Evolutionary conservation across 2,329 filamentous ascomycete species (phyloP).

Genomic region (Botrytis fragariae): DNA sequence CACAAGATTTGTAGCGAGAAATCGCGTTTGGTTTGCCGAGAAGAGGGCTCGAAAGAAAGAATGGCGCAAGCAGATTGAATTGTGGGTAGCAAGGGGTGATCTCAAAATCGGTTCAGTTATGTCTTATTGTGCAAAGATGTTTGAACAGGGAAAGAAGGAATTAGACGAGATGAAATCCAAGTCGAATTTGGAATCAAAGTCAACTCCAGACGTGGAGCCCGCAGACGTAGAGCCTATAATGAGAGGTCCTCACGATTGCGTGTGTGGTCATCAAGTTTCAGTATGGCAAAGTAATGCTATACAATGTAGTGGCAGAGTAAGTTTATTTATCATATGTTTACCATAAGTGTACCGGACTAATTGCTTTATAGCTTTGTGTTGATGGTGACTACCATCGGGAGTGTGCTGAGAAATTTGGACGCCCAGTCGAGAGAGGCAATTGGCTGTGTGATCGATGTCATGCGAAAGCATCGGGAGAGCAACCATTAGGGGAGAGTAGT

Average conservation of each 20-base stretch:
- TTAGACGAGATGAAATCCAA: neutral
- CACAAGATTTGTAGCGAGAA: slow-evolving; percentile 28
- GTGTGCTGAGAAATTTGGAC: neutral
- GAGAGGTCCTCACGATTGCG: slow-evolving; percentile 22
- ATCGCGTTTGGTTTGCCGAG: slow-evolving; percentile 33
- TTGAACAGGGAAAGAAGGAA: slow-evolving; percentile 7
- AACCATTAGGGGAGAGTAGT: neutral
- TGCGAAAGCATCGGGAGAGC: neutral
- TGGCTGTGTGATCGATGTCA: slow-evolving; percentile 8
- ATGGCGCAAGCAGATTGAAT: slow-evolving; percentile 29
- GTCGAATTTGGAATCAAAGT: neutral
- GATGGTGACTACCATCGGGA: slow-evolving; percentile 1
- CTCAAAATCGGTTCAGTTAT: neutral
- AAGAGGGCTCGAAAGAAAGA: slow-evolving; percentile 27
- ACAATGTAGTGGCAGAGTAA: slow-evolving; percentile 21
- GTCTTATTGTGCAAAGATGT: slow-evolving; percentile 23
- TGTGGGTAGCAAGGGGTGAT: slow-evolving; percentile 25
- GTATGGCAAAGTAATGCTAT: neutral
- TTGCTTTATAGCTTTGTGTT: neutral
- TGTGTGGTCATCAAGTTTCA: slow-evolving; percentile 27
- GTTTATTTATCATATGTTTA: neutral
- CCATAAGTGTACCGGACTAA: neutral
- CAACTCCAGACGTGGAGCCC: slow-evolving; percentile 11
- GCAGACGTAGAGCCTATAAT: neutral
- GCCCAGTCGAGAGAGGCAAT: neutral